phyloP scores from a whole-genome alignment of 1,284 basidiomycete species.

The Melampsora occidentalis region DNA sequence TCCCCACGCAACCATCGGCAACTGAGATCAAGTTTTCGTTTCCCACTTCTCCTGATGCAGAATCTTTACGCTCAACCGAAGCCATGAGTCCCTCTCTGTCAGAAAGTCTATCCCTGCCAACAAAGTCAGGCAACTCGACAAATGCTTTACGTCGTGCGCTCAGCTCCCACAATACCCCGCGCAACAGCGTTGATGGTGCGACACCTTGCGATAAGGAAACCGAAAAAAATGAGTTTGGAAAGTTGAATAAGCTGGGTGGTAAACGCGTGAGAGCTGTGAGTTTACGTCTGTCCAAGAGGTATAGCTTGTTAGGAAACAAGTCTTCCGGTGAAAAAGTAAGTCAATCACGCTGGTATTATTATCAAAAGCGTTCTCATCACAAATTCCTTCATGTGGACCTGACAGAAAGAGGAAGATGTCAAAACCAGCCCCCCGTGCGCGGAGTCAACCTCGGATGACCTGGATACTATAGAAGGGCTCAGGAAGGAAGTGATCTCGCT shows the following conservation, averaged over 20 bases:
- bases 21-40: conserved; percentile 34
- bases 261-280: conserved; percentile 41
- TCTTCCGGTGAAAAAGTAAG: conserved; percentile 16
- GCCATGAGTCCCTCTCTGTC: neutral
- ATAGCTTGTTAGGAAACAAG: conserved; percentile 31
- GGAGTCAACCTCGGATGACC: neutral
- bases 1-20: neutral
- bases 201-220: neutral
- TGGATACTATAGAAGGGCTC: conserved; percentile 4
- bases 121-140: conserved; percentile 9
- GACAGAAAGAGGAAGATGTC: neutral
- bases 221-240: conserved; percentile 36
- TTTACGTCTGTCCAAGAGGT: conserved; percentile 31
- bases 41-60: conserved; percentile 18
- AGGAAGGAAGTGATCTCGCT: conserved; percentile 2
- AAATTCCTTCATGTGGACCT: neutral
- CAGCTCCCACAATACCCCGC: conserved; percentile 10
- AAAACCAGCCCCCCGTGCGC: too few species aligned
- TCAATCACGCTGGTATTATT: neutral
- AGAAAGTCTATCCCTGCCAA: neutral
- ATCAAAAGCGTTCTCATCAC: neutral
- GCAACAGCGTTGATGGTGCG: conserved; percentile 23
- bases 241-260: conserved; percentile 24
- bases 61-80: conserved; percentile 21
- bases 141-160: conserved; percentile 32